Evolutionary conservation across 345 rosid genomes (phyloP).

Genomic region (Lepidium didymum): DNA sequence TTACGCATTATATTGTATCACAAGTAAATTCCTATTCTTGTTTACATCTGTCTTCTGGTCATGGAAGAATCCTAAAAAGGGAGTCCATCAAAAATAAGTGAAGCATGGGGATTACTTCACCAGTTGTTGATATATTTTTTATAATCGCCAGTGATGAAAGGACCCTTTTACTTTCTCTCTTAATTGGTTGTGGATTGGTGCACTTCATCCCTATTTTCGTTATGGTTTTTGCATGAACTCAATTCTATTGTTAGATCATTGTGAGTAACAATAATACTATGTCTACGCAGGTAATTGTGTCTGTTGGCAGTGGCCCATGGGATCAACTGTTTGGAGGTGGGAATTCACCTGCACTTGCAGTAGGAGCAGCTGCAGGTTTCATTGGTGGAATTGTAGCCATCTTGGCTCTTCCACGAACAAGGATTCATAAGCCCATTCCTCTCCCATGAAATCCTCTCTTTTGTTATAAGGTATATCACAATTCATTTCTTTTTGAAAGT

Average conservation of each 20-base stretch:
- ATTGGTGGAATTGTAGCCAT: slow-evolving; percentile 66
- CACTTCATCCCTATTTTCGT: neutral
- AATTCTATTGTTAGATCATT: neutral
- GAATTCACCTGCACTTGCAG: slow-evolving; percentile 69
- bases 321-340: slow-evolving; percentile 83
- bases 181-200: neutral
- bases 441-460: slow-evolving; percentile 44
- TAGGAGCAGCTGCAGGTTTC: slow-evolving; percentile 60
- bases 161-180: neutral
- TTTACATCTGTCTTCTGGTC: neutral
- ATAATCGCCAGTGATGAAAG: neutral
- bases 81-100: neutral
- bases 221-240: neutral
- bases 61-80: neutral
- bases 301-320: slow-evolving; percentile 79
- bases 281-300: slow-evolving; percentile 50
- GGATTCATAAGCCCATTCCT: slow-evolving; percentile 51
- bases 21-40: neutral
- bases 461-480: slow-evolving; percentile 1
- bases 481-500: neutral
- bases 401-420: slow-evolving; percentile 73
- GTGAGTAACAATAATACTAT: neutral
- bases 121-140: neutral
- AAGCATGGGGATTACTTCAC: neutral
- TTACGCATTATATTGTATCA: neutral